A percentile compares a stretch with the other conserved stretches of the same genome.
Conservation (phyloP, 164 flowering plant species). For the Akebia trifoliata region DNA sequence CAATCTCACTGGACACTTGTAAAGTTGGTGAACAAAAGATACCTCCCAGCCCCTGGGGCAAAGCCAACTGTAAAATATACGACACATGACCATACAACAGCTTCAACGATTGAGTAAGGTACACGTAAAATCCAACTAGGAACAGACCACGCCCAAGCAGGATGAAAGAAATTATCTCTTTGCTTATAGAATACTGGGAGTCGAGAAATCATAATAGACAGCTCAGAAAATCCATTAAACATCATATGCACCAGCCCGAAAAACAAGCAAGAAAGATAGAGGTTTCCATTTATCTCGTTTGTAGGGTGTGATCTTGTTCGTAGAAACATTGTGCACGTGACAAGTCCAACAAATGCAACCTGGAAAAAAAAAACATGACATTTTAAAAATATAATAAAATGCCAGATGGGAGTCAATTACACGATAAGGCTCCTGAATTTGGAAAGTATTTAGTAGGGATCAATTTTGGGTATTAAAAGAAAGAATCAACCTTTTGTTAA, state of each 20-base stretch:
- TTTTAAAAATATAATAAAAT: background rate
- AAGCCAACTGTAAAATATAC: slow-evolving; percentile 81
- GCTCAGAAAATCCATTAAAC: slow-evolving; percentile 90
- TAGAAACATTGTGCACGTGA: slow-evolving; percentile 67
- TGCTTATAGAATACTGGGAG: slow-evolving; percentile 92
- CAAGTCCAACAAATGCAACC: slow-evolving; percentile 84
- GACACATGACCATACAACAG: slow-evolving; percentile 71
- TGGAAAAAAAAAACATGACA: slow-evolving; percentile 20
- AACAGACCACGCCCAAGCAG: slow-evolving; percentile 84
- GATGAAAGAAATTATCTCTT: slow-evolving; percentile 74
- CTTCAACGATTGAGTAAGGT: slow-evolving; percentile 77
- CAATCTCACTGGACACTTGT: background rate
- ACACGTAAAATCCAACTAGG: slow-evolving; percentile 77
- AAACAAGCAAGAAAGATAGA: slow-evolving; percentile 71
- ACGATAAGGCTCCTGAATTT: background rate
- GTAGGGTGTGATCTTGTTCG: slow-evolving; percentile 66
- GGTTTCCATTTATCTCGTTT: slow-evolving; percentile 57
- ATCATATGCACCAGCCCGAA: slow-evolving; percentile 80
- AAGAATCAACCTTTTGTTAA: too few species aligned
- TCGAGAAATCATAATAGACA: slow-evolving; percentile 69
- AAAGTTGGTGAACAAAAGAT: slow-evolving; percentile 9
- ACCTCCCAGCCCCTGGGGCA: slow-evolving; percentile 78
- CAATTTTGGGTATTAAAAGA: too few species aligned
- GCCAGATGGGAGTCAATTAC: background rate
- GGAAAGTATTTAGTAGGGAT: too few species aligned